A percentile compares a stretch with the other conserved stretches of the same genome.
Conservation (phyloP, 495 filamentous ascomycete species). For the Trichoderma asperelloides region DNA sequence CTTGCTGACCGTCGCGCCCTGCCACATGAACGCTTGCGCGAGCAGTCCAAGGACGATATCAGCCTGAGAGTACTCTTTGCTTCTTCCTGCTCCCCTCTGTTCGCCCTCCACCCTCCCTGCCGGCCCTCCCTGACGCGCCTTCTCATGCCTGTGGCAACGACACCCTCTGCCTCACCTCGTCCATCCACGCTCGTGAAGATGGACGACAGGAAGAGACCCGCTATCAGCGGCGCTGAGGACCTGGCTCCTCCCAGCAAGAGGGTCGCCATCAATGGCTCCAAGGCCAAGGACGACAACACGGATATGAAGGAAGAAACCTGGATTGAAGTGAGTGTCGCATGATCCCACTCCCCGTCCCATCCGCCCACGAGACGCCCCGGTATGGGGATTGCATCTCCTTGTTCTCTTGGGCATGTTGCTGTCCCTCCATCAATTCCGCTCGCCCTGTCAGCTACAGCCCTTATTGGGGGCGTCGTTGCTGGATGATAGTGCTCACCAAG, state of each 20-base stretch:
- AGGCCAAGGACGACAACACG: conserved; percentile 58
- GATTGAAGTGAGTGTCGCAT: conserved; percentile 66
- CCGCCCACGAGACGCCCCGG: neutral
- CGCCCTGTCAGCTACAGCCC: neutral
- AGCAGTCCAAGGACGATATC: neutral
- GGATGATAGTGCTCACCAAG: conserved; percentile 8
- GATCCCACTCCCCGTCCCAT: conserved; percentile 18
- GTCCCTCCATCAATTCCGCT: neutral
- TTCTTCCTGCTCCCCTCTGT: conserved; percentile 20
- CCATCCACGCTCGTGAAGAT: conserved; percentile 65
- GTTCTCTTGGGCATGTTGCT: neutral
- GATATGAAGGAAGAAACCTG: conserved; percentile 72
- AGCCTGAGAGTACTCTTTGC: neutral
- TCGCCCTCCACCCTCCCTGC: conserved; percentile 17
- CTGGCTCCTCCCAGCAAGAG: conserved; percentile 76
- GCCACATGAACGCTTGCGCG: neutral
- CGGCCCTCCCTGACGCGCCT: conserved; percentile 19
- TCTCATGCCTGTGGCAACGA: conserved; percentile 77
- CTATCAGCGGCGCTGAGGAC: conserved; percentile 63
- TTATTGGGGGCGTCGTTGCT: conserved; percentile 1
- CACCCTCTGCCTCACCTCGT: conserved; percentile 59
- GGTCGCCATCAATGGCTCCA: conserved; percentile 71
- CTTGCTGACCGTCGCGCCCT: neutral
- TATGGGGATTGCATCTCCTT: neutral
- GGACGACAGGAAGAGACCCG: conserved; percentile 94